Evolutionary conservation across 148 eudicot genomes (phyloP), one percentile per base, ranked within the genome.

Genomic region (Oxyria digyna): DNA sequence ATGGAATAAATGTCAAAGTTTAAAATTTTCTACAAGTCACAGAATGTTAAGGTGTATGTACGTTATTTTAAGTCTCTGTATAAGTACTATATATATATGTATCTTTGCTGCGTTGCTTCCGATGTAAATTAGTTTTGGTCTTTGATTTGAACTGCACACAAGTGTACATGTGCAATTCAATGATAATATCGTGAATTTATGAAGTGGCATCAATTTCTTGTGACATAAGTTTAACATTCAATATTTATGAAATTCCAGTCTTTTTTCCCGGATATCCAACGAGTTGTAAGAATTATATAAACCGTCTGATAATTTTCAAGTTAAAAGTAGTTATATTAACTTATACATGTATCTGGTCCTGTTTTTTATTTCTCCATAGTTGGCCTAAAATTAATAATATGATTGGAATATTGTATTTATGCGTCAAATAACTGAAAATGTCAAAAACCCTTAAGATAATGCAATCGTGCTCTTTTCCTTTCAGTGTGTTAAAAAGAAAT

Each of bases 91-190:
- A 18, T 46, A 18, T 46, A 23, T 52, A 24, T 52, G 11, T 35
- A 3, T 24, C 12, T n/a, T n/a, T 52, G 62, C 29, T 52, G 21
- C 20, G 52, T 14, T 46, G 52, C 23, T 23, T 8, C 8, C 12
- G 62, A 52, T 52, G 62, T 52, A 52, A 52, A 52, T 52, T 52
- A 52, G 24, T 52, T 52, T 52, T 52, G 29, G 62, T 24, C 31
- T 52, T 52, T 52, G 29, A 23, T 52, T 23, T 52, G 62, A 52
- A 4, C 24, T 52, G 14, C 31, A 24, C 26, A 52, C 62, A 52
- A 49, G 23, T 46, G 18, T 46, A 4, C 52, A 46, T 46, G 52
- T 52, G 62, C 31, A 52, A 23, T 21, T 52, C 5, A 50, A 50
- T 50, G 26, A 50, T 15, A 46, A 17, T n/a, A 21, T 21, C 14